These are phyloP conservation scores for Rhodotorula diobovata DNA, from an alignment of 768 basidiomycete species.

Conservation along the genomic window DNA sequence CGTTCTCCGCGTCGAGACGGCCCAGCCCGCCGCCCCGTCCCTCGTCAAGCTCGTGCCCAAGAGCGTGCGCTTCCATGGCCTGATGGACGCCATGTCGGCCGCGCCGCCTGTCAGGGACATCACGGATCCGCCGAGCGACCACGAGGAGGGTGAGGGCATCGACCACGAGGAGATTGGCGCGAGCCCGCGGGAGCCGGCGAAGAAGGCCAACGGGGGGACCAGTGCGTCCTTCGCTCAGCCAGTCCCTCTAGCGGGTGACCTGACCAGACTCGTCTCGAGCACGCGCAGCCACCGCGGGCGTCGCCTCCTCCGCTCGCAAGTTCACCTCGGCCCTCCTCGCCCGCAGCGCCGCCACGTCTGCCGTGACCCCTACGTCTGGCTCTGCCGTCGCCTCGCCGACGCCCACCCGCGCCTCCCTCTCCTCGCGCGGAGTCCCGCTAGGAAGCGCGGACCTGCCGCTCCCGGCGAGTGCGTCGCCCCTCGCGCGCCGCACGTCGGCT, in stretches of 20 bases:
- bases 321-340: not conserved
- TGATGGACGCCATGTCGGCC: not conserved
- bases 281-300: too few species aligned
- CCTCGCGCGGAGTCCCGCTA: not conserved
- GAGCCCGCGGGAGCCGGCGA: not conserved
- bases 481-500: not conserved
- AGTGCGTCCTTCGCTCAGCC: too few species aligned
- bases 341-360: not conserved
- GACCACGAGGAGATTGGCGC: not conserved
- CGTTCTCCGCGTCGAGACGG: constrained; percentile 10
- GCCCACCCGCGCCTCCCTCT: not conserved
- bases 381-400: not conserved
- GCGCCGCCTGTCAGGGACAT: not conserved
- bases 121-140: not conserved
- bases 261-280: too few species aligned
- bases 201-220: not conserved
- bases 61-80: not conserved
- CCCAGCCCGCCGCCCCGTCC: not conserved
- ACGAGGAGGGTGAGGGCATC: not conserved
- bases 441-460: not conserved
- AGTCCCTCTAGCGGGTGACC: too few species aligned
- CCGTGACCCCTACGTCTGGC: not conserved
- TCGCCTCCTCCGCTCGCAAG: not conserved
- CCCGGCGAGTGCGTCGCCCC: not conserved
- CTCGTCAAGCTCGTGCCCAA: not conserved